A percentile compares a stretch with the other conserved stretches of the same genome.
These are phyloP conservation scores for Botrytis elliptica DNA, from an alignment of 2,329 filamentous ascomycete genomes.

Conservation along the genomic window DNA sequence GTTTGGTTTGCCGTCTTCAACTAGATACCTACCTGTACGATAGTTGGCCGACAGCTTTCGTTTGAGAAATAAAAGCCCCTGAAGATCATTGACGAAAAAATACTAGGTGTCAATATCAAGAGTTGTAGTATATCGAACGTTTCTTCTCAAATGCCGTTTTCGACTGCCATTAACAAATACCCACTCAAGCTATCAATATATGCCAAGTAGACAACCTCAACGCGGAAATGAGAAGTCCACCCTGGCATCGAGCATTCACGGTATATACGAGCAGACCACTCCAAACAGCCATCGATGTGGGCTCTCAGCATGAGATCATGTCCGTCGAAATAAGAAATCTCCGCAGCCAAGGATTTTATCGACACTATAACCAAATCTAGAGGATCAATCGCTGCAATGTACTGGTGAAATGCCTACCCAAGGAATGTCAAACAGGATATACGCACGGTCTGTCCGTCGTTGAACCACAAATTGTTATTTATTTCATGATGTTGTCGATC, in stretches of 20 bases:
- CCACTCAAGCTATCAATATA: not conserved
- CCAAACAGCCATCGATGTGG: not conserved
- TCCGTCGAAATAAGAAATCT: not conserved
- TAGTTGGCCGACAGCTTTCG: no score
- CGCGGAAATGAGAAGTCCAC: not conserved
- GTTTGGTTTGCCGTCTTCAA: not conserved
- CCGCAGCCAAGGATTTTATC: not conserved
- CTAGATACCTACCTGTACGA: not conserved
- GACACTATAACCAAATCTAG: not conserved
- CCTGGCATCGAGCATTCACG: not conserved
- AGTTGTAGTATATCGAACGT: not conserved
- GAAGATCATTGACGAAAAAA: no score
- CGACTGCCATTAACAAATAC: not conserved
- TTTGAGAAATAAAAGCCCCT: not conserved
- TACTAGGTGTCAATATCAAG: not conserved
- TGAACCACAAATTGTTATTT: not conserved
- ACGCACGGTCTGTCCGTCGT: not conserved
- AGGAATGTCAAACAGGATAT: not conserved
- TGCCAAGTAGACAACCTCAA: not conserved
- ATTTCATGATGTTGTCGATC: not conserved
- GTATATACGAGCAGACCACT: not conserved
- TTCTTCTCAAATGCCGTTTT: not conserved
- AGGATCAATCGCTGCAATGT: not conserved
- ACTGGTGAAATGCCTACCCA: not conserved
- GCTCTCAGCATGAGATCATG: not conserved